Evolutionary conservation across 129 eudicot genomes (phyloP).

Genomic region (Flaveria bidentis): DNA sequence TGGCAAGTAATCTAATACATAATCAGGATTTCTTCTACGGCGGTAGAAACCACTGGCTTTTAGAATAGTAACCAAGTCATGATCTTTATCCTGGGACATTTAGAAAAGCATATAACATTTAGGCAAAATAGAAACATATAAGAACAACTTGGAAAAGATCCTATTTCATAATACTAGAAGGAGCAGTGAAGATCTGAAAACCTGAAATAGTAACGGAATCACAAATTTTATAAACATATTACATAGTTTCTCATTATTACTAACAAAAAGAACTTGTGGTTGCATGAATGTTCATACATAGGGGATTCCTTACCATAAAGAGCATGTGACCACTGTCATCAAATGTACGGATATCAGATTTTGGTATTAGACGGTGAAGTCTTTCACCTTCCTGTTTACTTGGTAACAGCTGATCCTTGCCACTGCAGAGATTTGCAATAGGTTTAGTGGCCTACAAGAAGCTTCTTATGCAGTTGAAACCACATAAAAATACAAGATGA

Average conservation of each 20-base stretch:
- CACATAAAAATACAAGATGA: neutral
- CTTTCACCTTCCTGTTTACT: constrained; percentile 41
- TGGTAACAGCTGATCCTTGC: constrained; percentile 70
- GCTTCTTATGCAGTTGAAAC: no score
- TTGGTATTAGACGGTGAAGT: constrained; percentile 34
- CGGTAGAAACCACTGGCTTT: constrained; percentile 64
- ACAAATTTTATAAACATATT: neutral
- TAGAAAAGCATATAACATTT: neutral
- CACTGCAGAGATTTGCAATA: constrained; percentile 39
- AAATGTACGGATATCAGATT: constrained; percentile 40
- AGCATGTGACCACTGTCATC: constrained; percentile 37
- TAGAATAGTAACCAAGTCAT: constrained; percentile 57
- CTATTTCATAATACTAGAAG: neutral
- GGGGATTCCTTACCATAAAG: constrained; percentile 34
- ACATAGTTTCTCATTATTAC: neutral
- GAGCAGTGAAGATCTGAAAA: neutral
- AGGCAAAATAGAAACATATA: neutral
- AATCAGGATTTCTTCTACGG: constrained; percentile 51
- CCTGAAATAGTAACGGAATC: neutral
- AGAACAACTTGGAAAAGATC: neutral
- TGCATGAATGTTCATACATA: neutral
- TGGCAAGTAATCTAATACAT: constrained; percentile 71
- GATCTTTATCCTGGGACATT: constrained; percentile 52
- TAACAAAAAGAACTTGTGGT: neutral
- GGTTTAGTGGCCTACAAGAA: no score